Base-by-base conservation (phyloP, 768 basidiomycete genomes). In the Leccinum boreale region DNA sequence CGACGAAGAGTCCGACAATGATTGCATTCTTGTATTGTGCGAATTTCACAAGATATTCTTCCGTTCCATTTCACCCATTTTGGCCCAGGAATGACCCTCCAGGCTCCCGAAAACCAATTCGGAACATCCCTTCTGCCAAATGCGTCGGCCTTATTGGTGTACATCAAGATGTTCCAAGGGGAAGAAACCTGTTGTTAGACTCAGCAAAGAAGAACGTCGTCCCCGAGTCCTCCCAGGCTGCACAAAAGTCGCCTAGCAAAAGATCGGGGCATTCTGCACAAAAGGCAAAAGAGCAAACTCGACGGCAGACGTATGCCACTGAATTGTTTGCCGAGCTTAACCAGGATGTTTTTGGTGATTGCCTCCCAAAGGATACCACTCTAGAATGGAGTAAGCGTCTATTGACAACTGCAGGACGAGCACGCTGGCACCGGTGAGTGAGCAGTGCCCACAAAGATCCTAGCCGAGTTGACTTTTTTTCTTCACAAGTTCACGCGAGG, bases 341-440 rank as follows among this genome's bases (percentile, higher is more conserved):
- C 64, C 65, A 60, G 12, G 64, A 67, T 1, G 79, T 89, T 31
- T 91, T 91, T 62, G 74, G 78, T 11, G 69, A 77, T 57, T 74
- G 72, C 10, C 69, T 90, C 21, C 87, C 89, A 4, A 65, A 67
- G 17, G 69, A 78, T 7, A 86, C 87, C 1, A 73, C 77, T 56
- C 69, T 91, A 4, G 79, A 76, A 47, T 91, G 89, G 89, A 91
- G 77, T 62, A 85, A 82, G 60, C 75, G 85, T 33, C 64, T 91
- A 33, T 61, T 82, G 55, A 83, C 83, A 2, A 90, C 89, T 0
- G 89, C 89, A 2, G 89, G 89, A 3, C 76, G 81, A 65, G 89
- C 89, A 6, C 81, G 78, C 60, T 90, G 81, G 78, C 80, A 83
- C 58, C 73, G 80, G 88, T 85, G 58, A 59, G 71, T 44, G 31